Conservation (phyloP, 805 yeast genomes). For the Monosporozyma yasuniensis region DNA sequence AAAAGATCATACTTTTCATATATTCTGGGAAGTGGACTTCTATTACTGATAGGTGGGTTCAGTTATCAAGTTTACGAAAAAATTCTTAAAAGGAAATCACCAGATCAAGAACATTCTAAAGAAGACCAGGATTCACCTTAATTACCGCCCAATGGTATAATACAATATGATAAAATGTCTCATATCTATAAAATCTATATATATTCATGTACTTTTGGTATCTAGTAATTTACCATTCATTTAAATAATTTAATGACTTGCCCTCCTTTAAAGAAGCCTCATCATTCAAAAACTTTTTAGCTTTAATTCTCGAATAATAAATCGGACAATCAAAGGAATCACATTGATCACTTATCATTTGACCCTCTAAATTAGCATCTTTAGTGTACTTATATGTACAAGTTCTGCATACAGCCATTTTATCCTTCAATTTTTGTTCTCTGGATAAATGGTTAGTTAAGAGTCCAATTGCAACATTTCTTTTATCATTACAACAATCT, state of each 20-base stretch:
- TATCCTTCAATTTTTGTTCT: constrained; percentile 16
- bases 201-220: neutral
- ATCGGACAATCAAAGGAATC: constrained; percentile 57
- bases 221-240: constrained; percentile 14
- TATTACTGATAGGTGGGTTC: neutral
- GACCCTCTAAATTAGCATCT: constrained; percentile 24
- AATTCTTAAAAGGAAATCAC: neutral
- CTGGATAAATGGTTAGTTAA: constrained; percentile 4
- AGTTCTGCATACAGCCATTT: constrained; percentile 30
- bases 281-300: constrained; percentile 25
- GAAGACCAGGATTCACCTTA: neutral
- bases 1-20: neutral
- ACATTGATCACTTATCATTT: constrained; percentile 34
- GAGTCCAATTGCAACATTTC: constrained; percentile 30
- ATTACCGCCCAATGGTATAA: no score
- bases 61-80: neutral
- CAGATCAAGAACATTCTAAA: neutral
- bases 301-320: constrained; percentile 45
- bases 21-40: neutral
- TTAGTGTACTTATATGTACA: constrained; percentile 27
- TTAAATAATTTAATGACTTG: constrained; percentile 10
- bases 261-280: constrained; percentile 6
- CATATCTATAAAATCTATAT: neutral
- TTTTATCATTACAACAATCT: constrained; percentile 31
- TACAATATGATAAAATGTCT: neutral